phyloP scores from a whole-genome alignment of 768 basidiomycete genomes.

The Boletus reticulatus region DNA sequence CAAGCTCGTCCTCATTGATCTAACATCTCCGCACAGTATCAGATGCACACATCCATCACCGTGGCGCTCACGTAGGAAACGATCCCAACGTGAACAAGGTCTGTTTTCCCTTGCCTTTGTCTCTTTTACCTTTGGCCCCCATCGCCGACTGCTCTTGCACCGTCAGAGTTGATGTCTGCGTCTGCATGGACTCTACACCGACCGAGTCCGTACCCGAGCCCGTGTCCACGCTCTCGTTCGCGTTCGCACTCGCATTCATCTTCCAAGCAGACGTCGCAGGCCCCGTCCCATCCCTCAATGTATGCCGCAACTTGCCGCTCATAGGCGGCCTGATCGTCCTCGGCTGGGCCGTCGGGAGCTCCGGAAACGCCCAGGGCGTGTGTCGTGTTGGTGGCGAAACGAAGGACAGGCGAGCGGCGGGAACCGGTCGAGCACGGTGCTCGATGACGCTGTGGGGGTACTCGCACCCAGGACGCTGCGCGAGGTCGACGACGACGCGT shows the following conservation, averaged over 20 bases:
- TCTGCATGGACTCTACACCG: not conserved
- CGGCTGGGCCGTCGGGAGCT: constrained; percentile 50
- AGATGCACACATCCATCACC: too few relatives aligned
- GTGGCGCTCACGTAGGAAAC: constrained; percentile 35
- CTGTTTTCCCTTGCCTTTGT: constrained; percentile 83
- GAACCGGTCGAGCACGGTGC: constrained; percentile 24
- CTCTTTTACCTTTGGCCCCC: constrained; percentile 60
- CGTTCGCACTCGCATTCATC: not conserved
- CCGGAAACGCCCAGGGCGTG: constrained; percentile 77
- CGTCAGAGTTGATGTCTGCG: not conserved
- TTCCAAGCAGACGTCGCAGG: constrained; percentile 35
- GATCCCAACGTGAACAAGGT: constrained; percentile 69
- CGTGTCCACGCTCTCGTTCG: too few relatives aligned
- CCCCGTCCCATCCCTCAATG: constrained; percentile 35
- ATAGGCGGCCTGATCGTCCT: constrained; percentile 44
- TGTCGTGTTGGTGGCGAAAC: constrained; percentile 37
- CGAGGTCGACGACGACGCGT: constrained; percentile 41
- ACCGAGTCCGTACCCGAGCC: too few relatives aligned
- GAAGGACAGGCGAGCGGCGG: constrained; percentile 26
- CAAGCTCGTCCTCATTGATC: too few relatives aligned
- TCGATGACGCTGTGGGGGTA: constrained; percentile 29
- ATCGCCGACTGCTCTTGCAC: constrained; percentile 4
- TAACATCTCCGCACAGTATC: too few relatives aligned
- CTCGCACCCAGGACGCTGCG: constrained; percentile 14
- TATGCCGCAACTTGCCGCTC: constrained; percentile 65